These are phyloP conservation scores for Tolypocladium sp. DNA, from an alignment of 2,329 filamentous ascomycete genomes.

Conservation along the genomic window DNA sequence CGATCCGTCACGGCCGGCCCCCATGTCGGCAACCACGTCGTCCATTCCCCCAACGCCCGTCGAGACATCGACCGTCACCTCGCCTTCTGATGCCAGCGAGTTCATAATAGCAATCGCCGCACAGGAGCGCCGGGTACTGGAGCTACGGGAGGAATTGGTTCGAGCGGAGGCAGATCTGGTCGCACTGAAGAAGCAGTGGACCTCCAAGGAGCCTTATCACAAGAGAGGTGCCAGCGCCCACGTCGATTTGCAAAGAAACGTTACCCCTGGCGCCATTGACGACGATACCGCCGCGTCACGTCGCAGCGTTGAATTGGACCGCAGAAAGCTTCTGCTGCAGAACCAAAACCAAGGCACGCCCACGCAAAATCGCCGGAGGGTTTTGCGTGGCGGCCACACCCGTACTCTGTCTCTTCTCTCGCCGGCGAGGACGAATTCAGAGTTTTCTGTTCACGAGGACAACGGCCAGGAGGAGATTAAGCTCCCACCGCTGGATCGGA, in stretches of 20 bases:
- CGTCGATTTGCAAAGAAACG: conserved; percentile 2
- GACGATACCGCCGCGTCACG: conserved; percentile 23
- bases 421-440: conserved; percentile 40
- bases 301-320: conserved; percentile 56
- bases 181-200: conserved; percentile 76
- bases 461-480: conserved; percentile 16
- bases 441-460: conserved; percentile 34
- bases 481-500: conserved; percentile 19
- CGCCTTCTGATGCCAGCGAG: conserved; percentile 48
- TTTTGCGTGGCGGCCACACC: conserved; percentile 59
- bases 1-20: conserved; percentile 41
- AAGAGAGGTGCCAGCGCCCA: conserved; percentile 47
- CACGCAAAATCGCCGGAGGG: conserved; percentile 40
- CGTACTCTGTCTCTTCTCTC: conserved; percentile 73
- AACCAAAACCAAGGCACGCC: conserved; percentile 35
- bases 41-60: conserved; percentile 43
- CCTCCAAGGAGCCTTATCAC: conserved; percentile 64
- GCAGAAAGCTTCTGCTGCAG: conserved; percentile 58
- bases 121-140: conserved; percentile 83
- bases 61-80: conserved; percentile 31
- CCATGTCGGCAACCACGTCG: conserved; percentile 26
- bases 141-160: conserved; percentile 81
- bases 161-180: conserved; percentile 71
- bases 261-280: conserved; percentile 6
- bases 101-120: conserved; percentile 86